phyloP scores from a whole-genome alignment of 192 early-diverging fungal genomes.

The Paraglomus brasilianum region DNA sequence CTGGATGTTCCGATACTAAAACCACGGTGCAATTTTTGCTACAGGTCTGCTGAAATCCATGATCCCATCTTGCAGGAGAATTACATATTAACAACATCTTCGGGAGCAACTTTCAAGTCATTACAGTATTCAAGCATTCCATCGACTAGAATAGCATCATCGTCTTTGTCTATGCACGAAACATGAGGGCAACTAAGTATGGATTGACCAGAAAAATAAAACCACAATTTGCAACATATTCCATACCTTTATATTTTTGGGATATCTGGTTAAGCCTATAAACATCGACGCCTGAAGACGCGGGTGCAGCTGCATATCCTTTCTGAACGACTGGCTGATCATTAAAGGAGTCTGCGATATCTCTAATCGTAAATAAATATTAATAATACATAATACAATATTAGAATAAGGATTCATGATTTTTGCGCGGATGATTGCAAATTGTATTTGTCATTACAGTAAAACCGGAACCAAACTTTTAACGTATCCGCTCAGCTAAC shows the following conservation, averaged over 20 bases:
- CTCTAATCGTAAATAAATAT: no score
- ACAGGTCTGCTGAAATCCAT: no score
- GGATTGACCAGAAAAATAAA: slow-evolving; percentile 2
- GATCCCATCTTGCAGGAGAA: no score
- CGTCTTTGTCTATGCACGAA: slow-evolving; percentile 51
- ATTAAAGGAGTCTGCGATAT: slow-evolving; percentile 54
- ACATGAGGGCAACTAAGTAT: background rate
- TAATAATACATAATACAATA: no score
- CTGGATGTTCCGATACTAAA: no score
- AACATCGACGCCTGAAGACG: slow-evolving; percentile 32
- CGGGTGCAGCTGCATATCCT: slow-evolving; percentile 14
- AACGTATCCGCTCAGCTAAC: no score
- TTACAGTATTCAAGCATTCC: slow-evolving; percentile 68
- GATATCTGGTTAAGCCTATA: slow-evolving; percentile 59
- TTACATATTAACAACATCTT: slow-evolving; percentile 70
- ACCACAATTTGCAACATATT: background rate
- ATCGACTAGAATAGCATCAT: slow-evolving; percentile 67
- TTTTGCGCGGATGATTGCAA: no score
- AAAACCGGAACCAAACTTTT: no score
- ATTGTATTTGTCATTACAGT: no score
- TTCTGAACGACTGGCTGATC: slow-evolving; percentile 28
- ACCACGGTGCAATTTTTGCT: no score
- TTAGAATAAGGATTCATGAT: no score
- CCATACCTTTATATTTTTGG: slow-evolving; percentile 71
- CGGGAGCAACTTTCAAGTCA: slow-evolving; percentile 72